Conservation (phyloP, 2,329 filamentous ascomycete species). For the Phyllachora maydis region DNA sequence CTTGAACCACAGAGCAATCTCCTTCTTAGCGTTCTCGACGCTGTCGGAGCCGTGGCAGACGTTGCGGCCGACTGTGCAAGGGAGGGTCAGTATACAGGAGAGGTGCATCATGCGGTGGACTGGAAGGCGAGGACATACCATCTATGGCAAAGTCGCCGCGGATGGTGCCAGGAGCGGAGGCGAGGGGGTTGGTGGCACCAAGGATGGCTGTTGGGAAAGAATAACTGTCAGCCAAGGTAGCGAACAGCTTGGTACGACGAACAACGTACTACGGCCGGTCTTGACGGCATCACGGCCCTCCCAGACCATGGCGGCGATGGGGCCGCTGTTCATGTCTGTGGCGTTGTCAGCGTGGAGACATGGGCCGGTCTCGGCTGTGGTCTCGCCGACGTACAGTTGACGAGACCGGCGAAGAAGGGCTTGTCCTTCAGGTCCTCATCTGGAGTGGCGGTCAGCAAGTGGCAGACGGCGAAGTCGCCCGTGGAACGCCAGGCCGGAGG, state of each 20-base stretch:
- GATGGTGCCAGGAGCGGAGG: constrained; percentile 91
- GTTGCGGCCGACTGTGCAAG: constrained; percentile 61
- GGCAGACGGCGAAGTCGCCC: constrained; percentile 1
- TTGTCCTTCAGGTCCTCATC: constrained; percentile 78
- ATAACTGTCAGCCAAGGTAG: constrained; percentile 6
- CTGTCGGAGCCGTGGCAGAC: constrained; percentile 99
- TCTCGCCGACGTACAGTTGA: constrained; percentile 58
- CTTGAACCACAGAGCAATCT: constrained; percentile 98
- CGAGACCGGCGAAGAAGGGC: constrained; percentile 91
- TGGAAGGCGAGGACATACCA: constrained; percentile 32
- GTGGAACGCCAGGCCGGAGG: too few species aligned
- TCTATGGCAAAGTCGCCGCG: constrained; percentile 33
- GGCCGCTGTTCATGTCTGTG: constrained; percentile 86
- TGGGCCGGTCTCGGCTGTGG: too few species aligned
- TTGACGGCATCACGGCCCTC: constrained; percentile 98
- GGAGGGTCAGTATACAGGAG: constrained; percentile 16
- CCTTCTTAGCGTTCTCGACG: constrained; percentile 98
- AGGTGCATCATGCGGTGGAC: constrained; percentile 60
- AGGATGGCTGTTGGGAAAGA: constrained; percentile 43
- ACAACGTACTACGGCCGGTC: constrained; percentile 70
- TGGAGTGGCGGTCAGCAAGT: constrained; percentile 14
- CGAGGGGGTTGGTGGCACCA: constrained; percentile 96
- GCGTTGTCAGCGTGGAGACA: too few species aligned
- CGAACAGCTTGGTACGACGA: background rate
- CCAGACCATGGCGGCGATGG: constrained; percentile 99